phyloP scores from a whole-genome alignment of 352 stramenopile genomes.

The Phytophthora sp. region DNA sequence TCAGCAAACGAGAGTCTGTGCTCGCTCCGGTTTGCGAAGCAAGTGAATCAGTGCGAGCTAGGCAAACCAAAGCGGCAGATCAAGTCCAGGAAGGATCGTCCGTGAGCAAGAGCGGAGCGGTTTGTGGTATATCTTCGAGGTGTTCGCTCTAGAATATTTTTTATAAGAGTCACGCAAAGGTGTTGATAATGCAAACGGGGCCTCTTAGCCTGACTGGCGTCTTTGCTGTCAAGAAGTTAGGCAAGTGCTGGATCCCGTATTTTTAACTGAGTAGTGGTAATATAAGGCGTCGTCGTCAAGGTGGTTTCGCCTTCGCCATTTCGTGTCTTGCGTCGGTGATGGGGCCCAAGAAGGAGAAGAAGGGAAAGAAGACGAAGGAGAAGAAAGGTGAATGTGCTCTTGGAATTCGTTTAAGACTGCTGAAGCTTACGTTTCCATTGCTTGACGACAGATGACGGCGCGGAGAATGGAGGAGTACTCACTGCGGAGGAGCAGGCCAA shows the following conservation, averaged over 20 bases:
- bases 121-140: constrained; percentile 1
- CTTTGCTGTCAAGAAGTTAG: background rate
- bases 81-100: constrained; percentile 71
- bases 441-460: constrained; percentile 56
- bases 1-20: constrained; percentile 97
- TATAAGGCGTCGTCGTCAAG: constrained; percentile 8
- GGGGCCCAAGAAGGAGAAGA: constrained; percentile 82
- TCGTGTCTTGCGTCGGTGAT: constrained; percentile 37
- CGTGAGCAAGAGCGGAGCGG: constrained; percentile 21
- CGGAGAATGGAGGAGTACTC: constrained; percentile 75
- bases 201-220: too few relatives aligned
- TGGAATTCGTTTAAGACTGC: background rate
- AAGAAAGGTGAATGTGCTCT: constrained; percentile 58
- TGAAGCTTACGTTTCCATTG: constrained; percentile 2
- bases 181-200: too few relatives aligned
- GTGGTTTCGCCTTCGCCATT: constrained; percentile 26
- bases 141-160: constrained; percentile 1
- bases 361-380: constrained; percentile 73
- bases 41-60: constrained; percentile 97
- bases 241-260: constrained; percentile 21
- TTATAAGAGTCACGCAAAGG: constrained; percentile 19
- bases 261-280: constrained; percentile 44
- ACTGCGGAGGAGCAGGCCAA: constrained; percentile 86
- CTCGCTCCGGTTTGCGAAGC: constrained; percentile 96
- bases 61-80: constrained; percentile 94